A percentile compares a stretch with the other conserved stretches of the same genome.
phyloP scores from a whole-genome alignment of 352 stramenopile genomes.

The Phytopythium sindhum region DNA sequence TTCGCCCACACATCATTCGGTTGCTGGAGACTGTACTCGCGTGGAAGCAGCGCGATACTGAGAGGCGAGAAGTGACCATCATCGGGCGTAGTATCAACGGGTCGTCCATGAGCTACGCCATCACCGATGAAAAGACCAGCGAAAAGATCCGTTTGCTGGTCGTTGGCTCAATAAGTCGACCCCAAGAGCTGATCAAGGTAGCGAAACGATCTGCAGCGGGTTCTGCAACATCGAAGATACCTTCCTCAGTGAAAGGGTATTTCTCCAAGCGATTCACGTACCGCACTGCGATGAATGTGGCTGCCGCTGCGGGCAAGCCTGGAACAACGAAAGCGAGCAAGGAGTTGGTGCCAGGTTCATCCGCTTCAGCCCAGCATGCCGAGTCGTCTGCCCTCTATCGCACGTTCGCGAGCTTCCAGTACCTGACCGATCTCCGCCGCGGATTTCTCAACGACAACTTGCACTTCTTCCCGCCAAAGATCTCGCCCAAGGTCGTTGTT shows the following conservation, averaged over 20 bases:
- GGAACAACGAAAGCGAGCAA: background rate
- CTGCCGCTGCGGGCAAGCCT: background rate
- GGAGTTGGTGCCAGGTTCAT: background rate
- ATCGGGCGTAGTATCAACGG: constrained; percentile 32
- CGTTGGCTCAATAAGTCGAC: constrained; percentile 57
- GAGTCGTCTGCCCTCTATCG: constrained; percentile 10
- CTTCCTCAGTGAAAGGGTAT: constrained; percentile 31
- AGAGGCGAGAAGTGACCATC: constrained; percentile 33
- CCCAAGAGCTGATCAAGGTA: constrained; percentile 16
- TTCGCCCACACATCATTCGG: constrained; percentile 42
- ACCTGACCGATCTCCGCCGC: constrained; percentile 50
- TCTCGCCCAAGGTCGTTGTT: constrained; percentile 35
- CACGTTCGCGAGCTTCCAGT: constrained; percentile 52
- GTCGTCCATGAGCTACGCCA: constrained; percentile 39
- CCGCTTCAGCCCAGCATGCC: background rate
- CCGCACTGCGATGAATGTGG: constrained; percentile 15
- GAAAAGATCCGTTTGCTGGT: constrained; percentile 43
- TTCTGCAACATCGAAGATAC: constrained; percentile 1
- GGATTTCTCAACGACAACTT: constrained; percentile 50
- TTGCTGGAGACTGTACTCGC: constrained; percentile 65
- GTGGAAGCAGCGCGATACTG: constrained; percentile 47
- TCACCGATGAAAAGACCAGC: constrained; percentile 63
- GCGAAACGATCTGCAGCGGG: background rate
- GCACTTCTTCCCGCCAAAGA: constrained; percentile 44
- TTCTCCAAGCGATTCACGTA: constrained; percentile 81